A percentile compares a stretch with the other conserved stretches of the same genome.
Conservation (phyloP, 2,329 filamentous ascomycete genomes). For the Hymenoscyphus fructigenus region DNA sequence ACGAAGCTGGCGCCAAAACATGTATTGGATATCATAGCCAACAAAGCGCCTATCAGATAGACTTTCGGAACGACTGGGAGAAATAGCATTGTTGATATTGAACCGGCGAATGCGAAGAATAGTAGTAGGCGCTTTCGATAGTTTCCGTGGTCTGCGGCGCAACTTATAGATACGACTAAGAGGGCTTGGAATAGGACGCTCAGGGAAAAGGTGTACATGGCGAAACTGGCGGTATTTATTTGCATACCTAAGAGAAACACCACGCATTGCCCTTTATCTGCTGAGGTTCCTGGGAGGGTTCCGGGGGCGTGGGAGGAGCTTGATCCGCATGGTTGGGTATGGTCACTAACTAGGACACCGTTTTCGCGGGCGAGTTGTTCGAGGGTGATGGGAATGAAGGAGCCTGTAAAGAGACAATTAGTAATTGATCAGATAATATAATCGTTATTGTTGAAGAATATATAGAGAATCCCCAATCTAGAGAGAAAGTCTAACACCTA, state of each 20-base stretch:
- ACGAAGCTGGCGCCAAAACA: conserved; percentile 96
- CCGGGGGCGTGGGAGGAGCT: conserved; percentile 27
- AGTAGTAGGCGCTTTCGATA: conserved; percentile 88
- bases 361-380: conserved; percentile 92
- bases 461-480: too few species aligned
- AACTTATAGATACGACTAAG: conserved; percentile 93
- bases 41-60: conserved; percentile 77
- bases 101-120: conserved; percentile 79
- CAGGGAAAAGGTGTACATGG: conserved; percentile 96
- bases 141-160: conserved; percentile 88
- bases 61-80: conserved; percentile 72
- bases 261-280: conserved; percentile 68
- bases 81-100: conserved; percentile 83
- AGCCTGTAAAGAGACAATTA: conserved; percentile 53
- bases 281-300: conserved; percentile 25
- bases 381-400: conserved; percentile 92
- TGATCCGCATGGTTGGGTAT: conserved; percentile 62
- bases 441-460: too few species aligned
- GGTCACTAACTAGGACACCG: conserved; percentile 80
- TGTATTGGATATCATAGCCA: conserved; percentile 89
- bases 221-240: conserved; percentile 94
- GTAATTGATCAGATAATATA: conserved; percentile 3
- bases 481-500: not conserved
- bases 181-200: conserved; percentile 87
- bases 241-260: conserved; percentile 78